Evolutionary conservation across 805 yeast genomes (phyloP).

Genomic region (Saccharomycopsis synnaedendra): DNA sequence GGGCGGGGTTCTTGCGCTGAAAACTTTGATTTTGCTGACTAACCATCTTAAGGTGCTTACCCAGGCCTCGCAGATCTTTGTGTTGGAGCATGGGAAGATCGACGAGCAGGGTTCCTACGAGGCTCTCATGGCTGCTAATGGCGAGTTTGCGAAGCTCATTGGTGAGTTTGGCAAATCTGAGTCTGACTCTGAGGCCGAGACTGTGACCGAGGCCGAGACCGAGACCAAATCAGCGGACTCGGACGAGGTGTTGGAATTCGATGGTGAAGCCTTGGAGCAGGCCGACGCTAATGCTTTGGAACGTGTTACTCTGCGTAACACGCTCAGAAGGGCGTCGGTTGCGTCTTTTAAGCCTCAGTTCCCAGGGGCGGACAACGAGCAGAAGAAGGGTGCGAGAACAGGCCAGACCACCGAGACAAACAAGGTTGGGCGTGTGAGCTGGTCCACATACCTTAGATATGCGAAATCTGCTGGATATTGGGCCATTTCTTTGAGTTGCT

Average conservation of each 20-base stretch:
- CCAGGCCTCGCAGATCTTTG: slow-evolving; percentile 49
- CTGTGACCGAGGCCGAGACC: slow-evolving; percentile 12
- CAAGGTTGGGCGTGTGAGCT: slow-evolving; percentile 50
- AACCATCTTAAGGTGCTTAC: slow-evolving; percentile 44
- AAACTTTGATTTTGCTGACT: slow-evolving; percentile 47
- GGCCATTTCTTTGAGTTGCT: slow-evolving; percentile 34
- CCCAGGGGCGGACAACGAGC: slow-evolving; percentile 17
- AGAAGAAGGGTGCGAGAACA: slow-evolving; percentile 24
- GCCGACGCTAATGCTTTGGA: slow-evolving; percentile 3
- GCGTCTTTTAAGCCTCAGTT: slow-evolving; percentile 41
- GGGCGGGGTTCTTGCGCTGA: slow-evolving; percentile 36
- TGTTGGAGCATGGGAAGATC: slow-evolving; percentile 43
- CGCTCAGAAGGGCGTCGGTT: slow-evolving; percentile 49
- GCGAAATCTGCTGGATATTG: slow-evolving; percentile 45
- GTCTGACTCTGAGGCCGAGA: slow-evolving; percentile 19
- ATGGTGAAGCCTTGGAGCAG: slow-evolving; percentile 7
- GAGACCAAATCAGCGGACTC: slow-evolving; percentile 11
- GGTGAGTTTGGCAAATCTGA: slow-evolving; percentile 14
- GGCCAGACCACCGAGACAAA: slow-evolving; percentile 40
- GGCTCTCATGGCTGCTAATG: slow-evolving; percentile 28
- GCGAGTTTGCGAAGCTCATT: slow-evolving; percentile 20
- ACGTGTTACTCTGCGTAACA: slow-evolving; percentile 9
- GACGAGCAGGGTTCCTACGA: slow-evolving; percentile 47
- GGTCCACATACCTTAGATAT: slow-evolving; percentile 41
- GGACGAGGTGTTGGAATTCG: slow-evolving; percentile 9